phyloP scores from a whole-genome alignment of 2,329 filamentous ascomycete genomes.

The Aspergillus pseudoterreus region DNA sequence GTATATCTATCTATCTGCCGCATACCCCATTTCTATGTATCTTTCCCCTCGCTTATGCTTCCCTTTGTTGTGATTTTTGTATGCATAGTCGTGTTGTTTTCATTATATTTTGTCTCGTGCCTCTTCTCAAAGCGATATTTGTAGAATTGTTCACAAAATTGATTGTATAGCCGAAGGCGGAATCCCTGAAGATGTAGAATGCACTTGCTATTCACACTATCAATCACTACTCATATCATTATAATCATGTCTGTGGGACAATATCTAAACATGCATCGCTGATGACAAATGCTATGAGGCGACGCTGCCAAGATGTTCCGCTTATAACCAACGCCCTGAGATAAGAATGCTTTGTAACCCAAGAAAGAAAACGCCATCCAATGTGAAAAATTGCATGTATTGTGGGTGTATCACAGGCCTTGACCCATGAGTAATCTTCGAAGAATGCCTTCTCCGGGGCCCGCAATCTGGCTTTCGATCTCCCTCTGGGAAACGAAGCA shows the following conservation, averaged over 20 bases:
- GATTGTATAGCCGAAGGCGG: conserved; percentile 7
- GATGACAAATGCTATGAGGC: conserved; percentile 3
- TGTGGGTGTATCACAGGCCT: conserved; percentile 25
- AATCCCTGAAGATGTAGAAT: conserved; percentile 3
- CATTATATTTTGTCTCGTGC: not conserved
- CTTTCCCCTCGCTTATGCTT: not conserved
- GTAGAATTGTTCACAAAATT: conserved; percentile 7
- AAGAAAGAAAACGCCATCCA: conserved; percentile 1
- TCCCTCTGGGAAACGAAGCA: conserved; percentile 79
- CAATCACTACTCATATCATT: not conserved
- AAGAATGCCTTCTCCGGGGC: conserved; percentile 49
- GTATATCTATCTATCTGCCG: not conserved
- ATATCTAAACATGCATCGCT: conserved; percentile 3
- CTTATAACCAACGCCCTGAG: not conserved
- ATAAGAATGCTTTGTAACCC: not conserved
- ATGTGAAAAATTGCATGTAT: not conserved
- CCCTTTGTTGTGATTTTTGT: not conserved
- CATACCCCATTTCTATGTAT: conserved; percentile 5
- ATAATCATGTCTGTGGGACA: conserved; percentile 4
- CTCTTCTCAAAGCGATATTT: conserved; percentile 5
- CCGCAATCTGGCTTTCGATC: conserved; percentile 64
- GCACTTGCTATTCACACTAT: not conserved
- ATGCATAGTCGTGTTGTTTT: conserved; percentile 2
- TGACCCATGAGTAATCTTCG: conserved; percentile 37
- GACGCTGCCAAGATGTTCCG: not conserved